Percentiles rank a stretch among this genome's conserved stretches.
Conservation (phyloP, 345 rosid species). For the Rhodamnia argentea region DNA sequence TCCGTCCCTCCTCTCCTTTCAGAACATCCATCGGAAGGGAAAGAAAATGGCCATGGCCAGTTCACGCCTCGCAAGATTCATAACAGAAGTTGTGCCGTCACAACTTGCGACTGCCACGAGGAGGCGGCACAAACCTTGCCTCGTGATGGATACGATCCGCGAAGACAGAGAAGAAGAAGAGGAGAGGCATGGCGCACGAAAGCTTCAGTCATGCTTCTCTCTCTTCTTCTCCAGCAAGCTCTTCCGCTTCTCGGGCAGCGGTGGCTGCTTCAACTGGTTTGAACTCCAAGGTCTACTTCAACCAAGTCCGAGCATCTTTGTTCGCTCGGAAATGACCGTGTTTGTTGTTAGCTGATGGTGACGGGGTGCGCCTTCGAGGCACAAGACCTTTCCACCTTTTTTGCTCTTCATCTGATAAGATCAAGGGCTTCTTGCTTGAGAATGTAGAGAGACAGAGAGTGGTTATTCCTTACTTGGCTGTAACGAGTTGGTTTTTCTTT, state of each 20-base stretch:
- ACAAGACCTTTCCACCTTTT: background rate
- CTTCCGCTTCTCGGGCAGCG: slow-evolving; percentile 6
- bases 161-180: slow-evolving; percentile 41
- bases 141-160: slow-evolving; percentile 62
- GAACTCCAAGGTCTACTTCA: slow-evolving; percentile 17
- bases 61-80: slow-evolving; percentile 48
- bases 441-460: background rate
- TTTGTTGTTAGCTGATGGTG: background rate
- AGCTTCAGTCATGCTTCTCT: slow-evolving; percentile 8
- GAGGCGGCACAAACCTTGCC: slow-evolving; percentile 47
- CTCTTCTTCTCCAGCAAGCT: slow-evolving; percentile 16
- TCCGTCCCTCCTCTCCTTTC: background rate
- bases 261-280: background rate
- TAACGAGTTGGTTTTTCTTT: background rate
- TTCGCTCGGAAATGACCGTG: slow-evolving; percentile 11
- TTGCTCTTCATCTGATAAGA: background rate
- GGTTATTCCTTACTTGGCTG: background rate
- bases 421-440: background rate
- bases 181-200: slow-evolving; percentile 33
- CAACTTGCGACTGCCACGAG: slow-evolving; percentile 57
- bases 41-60: slow-evolving; percentile 68
- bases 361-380: background rate
- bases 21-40: background rate
- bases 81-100: slow-evolving; percentile 82
- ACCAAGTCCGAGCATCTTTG: slow-evolving; percentile 17